These are phyloP conservation scores for Eutypella sp. DNA, from an alignment of 2,329 filamentous ascomycete genomes.

Conservation along the genomic window DNA sequence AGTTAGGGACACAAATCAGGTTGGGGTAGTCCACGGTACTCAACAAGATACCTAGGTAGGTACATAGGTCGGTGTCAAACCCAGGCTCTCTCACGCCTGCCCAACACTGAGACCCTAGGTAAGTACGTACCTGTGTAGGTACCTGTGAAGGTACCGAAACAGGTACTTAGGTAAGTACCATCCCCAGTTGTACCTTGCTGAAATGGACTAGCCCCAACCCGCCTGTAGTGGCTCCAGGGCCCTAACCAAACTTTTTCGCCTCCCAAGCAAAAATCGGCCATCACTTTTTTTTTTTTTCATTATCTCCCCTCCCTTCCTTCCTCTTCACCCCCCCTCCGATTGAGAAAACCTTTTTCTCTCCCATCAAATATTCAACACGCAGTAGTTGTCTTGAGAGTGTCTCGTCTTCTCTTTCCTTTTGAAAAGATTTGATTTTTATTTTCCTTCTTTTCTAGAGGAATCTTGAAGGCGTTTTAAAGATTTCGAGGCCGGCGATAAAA, in stretches of 20 bases:
- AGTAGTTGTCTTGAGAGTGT: constrained; percentile 24
- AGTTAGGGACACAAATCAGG: too few species aligned
- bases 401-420: constrained; percentile 36
- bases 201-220: too few species aligned
- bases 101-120: too few species aligned
- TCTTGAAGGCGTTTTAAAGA: constrained; percentile 27
- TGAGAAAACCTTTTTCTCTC: constrained; percentile 21
- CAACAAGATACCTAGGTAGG: too few species aligned
- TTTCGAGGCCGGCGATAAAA: constrained; percentile 21
- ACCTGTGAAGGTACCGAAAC: too few species aligned
- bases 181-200: not conserved
- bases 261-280: not conserved
- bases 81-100: too few species aligned
- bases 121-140: not conserved
- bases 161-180: not conserved
- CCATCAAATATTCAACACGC: constrained; percentile 18
- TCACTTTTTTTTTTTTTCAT: not conserved
- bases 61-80: too few species aligned
- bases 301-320: constrained; percentile 16
- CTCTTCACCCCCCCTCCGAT: constrained; percentile 10
- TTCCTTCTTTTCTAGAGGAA: constrained; percentile 37
- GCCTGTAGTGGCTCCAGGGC: not conserved
- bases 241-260: constrained; percentile 1
- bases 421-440: constrained; percentile 37
- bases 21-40: too few species aligned